phyloP scores from a whole-genome alignment of 441 rosid genomes.

The Lepidium campestre region DNA sequence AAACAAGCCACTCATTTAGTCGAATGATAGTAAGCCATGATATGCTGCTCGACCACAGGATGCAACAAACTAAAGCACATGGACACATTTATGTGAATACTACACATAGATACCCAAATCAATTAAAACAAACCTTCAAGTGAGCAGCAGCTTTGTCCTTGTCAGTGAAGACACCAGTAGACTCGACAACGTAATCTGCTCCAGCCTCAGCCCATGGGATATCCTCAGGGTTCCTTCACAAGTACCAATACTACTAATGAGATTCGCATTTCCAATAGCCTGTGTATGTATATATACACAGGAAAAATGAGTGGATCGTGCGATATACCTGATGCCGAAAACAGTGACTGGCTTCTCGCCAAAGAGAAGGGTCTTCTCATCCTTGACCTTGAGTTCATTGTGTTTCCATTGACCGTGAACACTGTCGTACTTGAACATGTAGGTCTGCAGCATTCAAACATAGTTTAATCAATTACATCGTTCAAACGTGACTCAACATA shows the following conservation, averaged over 20 bases:
- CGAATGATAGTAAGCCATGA: neutral
- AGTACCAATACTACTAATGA: constrained; percentile 22
- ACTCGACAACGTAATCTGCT: constrained; percentile 79
- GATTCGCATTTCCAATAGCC: neutral
- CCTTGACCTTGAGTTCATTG: constrained; percentile 66
- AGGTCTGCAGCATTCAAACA: constrained; percentile 39
- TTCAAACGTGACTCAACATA: neutral
- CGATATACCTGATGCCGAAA: constrained; percentile 50
- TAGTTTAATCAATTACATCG: neutral
- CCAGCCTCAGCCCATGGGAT: constrained; percentile 91
- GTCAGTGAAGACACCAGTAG: constrained; percentile 95
- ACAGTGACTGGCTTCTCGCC: constrained; percentile 77
- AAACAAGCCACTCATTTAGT: neutral
- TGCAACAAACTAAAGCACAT: neutral
- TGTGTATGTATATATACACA: neutral
- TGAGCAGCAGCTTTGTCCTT: constrained; percentile 95
- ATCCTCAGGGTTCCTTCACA: constrained; percentile 84
- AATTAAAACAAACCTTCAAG: constrained; percentile 54
- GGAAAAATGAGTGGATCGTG: neutral
- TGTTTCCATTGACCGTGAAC: constrained; percentile 94
- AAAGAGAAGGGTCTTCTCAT: constrained; percentile 77
- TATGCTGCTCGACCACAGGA: neutral
- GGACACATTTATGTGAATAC: neutral
- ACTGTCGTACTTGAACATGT: constrained; percentile 90
- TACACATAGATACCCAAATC: neutral